Percentiles rank a stretch among this genome's conserved stretches.
Conservation (phyloP, 345 rosid species). For the Ceriops decandra region DNA sequence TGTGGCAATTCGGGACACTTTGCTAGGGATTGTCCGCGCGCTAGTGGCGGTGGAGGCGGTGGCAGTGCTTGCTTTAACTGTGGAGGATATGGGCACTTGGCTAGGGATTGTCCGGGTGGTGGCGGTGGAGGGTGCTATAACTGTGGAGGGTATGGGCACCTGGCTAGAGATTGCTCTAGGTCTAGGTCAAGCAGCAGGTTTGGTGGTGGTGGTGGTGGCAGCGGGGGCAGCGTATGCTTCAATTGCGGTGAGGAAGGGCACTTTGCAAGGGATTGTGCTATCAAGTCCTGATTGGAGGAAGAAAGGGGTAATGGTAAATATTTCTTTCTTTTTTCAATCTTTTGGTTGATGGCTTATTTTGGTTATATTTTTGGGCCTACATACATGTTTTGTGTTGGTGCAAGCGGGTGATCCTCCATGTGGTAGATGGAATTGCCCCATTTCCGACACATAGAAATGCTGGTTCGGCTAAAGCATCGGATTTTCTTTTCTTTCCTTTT, state of each 20-base stretch:
- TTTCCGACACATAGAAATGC: constrained; percentile 17
- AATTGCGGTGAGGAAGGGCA: constrained; percentile 35
- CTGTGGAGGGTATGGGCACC: constrained; percentile 57
- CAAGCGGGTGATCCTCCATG: constrained; percentile 16
- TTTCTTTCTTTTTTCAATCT: constrained; percentile 1
- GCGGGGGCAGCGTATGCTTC: constrained; percentile 25
- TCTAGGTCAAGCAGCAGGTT: constrained; percentile 22
- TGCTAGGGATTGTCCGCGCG: constrained; percentile 19
- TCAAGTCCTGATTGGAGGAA: constrained; percentile 10
- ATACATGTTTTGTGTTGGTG: constrained; percentile 15
- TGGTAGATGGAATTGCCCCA: constrained; percentile 22
- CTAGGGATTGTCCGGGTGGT: constrained; percentile 36
- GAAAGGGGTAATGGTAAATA: constrained; percentile 8
- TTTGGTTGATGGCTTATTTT: background rate
- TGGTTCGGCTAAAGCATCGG: constrained; percentile 2
- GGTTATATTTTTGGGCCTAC: background rate
- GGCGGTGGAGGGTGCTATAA: constrained; percentile 37
- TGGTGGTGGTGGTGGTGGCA: constrained; percentile 13
- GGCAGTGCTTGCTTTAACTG: constrained; percentile 33
- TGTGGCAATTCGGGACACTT: constrained; percentile 25
- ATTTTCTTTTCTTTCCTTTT: background rate
- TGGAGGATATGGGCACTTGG: constrained; percentile 41
- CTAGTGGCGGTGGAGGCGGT: background rate
- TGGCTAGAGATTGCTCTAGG: constrained; percentile 55
- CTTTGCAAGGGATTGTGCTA: constrained; percentile 35